Evolutionary conservation across 805 yeast genomes (phyloP).

Genomic region (Starmerella bombicola): DNA sequence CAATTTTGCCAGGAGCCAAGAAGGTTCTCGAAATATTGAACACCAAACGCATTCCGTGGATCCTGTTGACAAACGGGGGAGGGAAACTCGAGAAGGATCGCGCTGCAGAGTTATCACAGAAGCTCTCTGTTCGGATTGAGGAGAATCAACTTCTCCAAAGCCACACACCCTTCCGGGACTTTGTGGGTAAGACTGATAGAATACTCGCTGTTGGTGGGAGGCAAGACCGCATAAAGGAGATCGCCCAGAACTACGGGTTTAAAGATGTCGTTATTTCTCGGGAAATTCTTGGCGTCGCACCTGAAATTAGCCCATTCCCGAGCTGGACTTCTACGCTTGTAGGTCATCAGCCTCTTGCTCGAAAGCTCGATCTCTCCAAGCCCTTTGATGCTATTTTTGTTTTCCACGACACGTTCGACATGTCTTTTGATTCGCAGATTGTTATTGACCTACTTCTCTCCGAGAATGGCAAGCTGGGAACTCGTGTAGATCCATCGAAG

Average conservation of each 20-base stretch:
- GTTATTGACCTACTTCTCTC: slow-evolving; percentile 68
- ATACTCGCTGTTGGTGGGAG: slow-evolving; percentile 84
- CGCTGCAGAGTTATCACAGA: slow-evolving; percentile 53
- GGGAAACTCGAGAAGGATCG: slow-evolving; percentile 70
- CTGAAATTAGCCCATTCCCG: slow-evolving; percentile 76
- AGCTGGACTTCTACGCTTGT: slow-evolving; percentile 61
- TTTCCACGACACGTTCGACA: slow-evolving; percentile 78
- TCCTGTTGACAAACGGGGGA: slow-evolving; percentile 85
- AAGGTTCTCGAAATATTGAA: slow-evolving; percentile 62
- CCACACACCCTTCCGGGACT: slow-evolving; percentile 84
- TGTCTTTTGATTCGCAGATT: slow-evolving; percentile 80
- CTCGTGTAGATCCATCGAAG: slow-evolving; percentile 30
- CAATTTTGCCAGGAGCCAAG: slow-evolving; percentile 68
- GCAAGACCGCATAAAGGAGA: slow-evolving; percentile 70
- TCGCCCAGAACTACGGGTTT: slow-evolving; percentile 76
- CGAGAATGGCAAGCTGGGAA: slow-evolving; percentile 73
- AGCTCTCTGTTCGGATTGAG: slow-evolving; percentile 49
- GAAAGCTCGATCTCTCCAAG: slow-evolving; percentile 43
- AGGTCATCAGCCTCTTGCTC: slow-evolving; percentile 34
- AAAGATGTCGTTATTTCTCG: slow-evolving; percentile 68
- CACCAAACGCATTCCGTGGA: slow-evolving; percentile 67
- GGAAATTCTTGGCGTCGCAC: slow-evolving; percentile 77
- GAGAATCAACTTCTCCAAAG: slow-evolving; percentile 82
- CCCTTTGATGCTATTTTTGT: slow-evolving; percentile 72
- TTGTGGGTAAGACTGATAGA: slow-evolving; percentile 52